Evolutionary conservation across 1,139 yeast species (phyloP).

Genomic region (Kodamaea plutei): DNA sequence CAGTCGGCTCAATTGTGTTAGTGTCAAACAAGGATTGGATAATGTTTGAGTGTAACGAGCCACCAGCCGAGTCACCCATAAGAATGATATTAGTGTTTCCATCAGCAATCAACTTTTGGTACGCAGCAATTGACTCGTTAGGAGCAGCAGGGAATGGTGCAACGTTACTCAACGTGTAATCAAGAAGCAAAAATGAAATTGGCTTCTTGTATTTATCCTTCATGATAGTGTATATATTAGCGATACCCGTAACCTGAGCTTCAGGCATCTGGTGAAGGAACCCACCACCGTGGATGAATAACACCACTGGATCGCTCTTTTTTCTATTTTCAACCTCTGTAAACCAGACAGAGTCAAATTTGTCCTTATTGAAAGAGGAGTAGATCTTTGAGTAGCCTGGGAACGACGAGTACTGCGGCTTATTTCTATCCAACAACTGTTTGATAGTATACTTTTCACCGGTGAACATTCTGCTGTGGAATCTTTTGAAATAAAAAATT

Average conservation of each 20-base stretch:
- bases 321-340: slow-evolving; percentile 25
- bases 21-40: slow-evolving; percentile 23
- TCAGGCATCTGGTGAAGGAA: slow-evolving; percentile 27
- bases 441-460: neutral
- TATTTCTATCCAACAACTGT: slow-evolving; percentile 2
- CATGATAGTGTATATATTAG: slow-evolving; percentile 27
- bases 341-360: slow-evolving; percentile 34
- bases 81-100: slow-evolving; percentile 30
- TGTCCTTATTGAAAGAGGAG: slow-evolving; percentile 9
- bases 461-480: too few species aligned
- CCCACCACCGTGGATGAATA: slow-evolving; percentile 45
- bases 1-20: slow-evolving; percentile 20
- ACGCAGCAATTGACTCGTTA: slow-evolving; percentile 29
- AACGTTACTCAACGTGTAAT: slow-evolving; percentile 31
- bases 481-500: too few species aligned
- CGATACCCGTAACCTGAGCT: slow-evolving; percentile 26
- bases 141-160: slow-evolving; percentile 32
- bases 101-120: slow-evolving; percentile 22
- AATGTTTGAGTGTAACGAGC: slow-evolving; percentile 29
- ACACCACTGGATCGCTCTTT: slow-evolving; percentile 30
- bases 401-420: slow-evolving; percentile 3
- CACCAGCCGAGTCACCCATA: slow-evolving; percentile 44
- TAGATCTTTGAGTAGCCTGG: slow-evolving; percentile 31
- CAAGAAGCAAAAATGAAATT: slow-evolving; percentile 32
- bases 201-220: slow-evolving; percentile 21